A percentile compares a stretch with the other conserved stretches of the same genome.
These are phyloP conservation scores for Fraxinus platypoda DNA, from an alignment of 305 asterid genomes.

Conservation along the genomic window DNA sequence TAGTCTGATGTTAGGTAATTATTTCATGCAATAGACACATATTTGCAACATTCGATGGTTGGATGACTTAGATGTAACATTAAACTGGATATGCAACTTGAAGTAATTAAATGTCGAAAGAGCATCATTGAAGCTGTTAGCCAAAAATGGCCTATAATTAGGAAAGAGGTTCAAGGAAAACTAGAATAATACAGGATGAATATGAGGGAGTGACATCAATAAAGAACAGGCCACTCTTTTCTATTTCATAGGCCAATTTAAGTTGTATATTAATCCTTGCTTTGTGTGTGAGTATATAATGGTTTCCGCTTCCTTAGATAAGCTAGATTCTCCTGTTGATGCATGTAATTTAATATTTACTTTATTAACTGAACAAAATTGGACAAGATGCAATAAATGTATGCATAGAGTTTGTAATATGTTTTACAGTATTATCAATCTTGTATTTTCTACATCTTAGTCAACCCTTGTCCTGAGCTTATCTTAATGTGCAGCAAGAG, in stretches of 20 bases:
- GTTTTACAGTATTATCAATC: background rate
- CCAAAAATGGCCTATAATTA: background rate
- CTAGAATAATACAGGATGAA: slow-evolving; percentile 1
- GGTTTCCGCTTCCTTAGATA: slow-evolving; percentile 8
- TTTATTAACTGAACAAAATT: background rate
- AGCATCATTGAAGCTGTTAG: slow-evolving; percentile 4
- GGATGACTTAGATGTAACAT: slow-evolving; percentile 3
- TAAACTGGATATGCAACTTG: slow-evolving; percentile 10
- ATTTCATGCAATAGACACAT: background rate
- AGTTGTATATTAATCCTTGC: background rate
- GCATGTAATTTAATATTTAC: slow-evolving; percentile 6
- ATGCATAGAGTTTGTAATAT: slow-evolving; percentile 8
- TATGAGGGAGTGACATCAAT: background rate
- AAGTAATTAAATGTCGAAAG: slow-evolving; percentile 7
- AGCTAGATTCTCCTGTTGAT: slow-evolving; percentile 12
- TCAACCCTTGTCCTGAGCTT: slow-evolving; percentile 21
- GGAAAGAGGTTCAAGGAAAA: slow-evolving; percentile 7
- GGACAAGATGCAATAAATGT: background rate
- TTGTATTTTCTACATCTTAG: slow-evolving; percentile 11
- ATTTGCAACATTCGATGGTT: background rate
- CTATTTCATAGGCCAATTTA: slow-evolving; percentile 2
- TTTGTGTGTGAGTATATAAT: slow-evolving; percentile 1
- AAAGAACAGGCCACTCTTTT: background rate
- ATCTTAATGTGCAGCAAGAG: slow-evolving; percentile 69
- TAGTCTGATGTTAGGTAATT: background rate